Evolutionary conservation across 805 yeast species (phyloP).

Genomic region (Metschnikowia kunwiensis): DNA sequence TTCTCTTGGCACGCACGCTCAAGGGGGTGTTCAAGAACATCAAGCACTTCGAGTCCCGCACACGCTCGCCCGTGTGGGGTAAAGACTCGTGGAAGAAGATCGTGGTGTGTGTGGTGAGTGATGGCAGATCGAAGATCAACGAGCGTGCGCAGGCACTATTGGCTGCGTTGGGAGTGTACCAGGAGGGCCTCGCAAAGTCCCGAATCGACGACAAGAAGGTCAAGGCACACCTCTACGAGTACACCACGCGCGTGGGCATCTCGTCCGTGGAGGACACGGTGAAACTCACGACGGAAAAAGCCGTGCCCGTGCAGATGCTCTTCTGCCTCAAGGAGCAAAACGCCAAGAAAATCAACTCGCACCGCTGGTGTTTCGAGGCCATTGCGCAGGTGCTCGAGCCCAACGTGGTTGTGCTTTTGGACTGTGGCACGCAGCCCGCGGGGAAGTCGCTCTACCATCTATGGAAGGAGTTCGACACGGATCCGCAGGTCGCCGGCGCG

Average conservation of each 20-base stretch:
- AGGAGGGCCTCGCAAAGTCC: conserved; percentile 62
- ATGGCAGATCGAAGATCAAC: conserved; percentile 64
- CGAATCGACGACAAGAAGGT: conserved; percentile 58
- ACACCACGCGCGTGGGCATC: conserved; percentile 57
- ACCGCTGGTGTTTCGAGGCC: conserved; percentile 69
- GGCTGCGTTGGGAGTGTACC: conserved; percentile 64
- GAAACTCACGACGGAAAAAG: conserved; percentile 48
- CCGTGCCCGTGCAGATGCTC: conserved; percentile 61
- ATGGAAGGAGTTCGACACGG: conserved; percentile 61
- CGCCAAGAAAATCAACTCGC: conserved; percentile 64
- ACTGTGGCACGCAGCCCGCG: conserved; percentile 65
- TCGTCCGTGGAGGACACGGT: conserved; percentile 51
- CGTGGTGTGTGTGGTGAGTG: conserved; percentile 61
- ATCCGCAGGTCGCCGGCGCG: conserved; percentile 63
- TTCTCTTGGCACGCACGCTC: conserved; percentile 56
- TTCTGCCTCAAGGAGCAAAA: conserved; percentile 61
- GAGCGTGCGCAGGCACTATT: conserved; percentile 59
- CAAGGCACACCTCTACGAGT: conserved; percentile 63
- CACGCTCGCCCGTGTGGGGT: conserved; percentile 46
- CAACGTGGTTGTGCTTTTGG: conserved; percentile 53
- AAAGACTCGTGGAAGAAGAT: conserved; percentile 57
- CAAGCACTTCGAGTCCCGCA: conserved; percentile 50
- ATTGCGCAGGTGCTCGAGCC: conserved; percentile 57
- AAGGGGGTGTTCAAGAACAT: conserved; percentile 65
- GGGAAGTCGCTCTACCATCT: conserved; percentile 53